Percentiles rank a stretch among this genome's conserved stretches.
Conservation (phyloP, 805 yeast species). For the Cyberlindnera meyerae region DNA sequence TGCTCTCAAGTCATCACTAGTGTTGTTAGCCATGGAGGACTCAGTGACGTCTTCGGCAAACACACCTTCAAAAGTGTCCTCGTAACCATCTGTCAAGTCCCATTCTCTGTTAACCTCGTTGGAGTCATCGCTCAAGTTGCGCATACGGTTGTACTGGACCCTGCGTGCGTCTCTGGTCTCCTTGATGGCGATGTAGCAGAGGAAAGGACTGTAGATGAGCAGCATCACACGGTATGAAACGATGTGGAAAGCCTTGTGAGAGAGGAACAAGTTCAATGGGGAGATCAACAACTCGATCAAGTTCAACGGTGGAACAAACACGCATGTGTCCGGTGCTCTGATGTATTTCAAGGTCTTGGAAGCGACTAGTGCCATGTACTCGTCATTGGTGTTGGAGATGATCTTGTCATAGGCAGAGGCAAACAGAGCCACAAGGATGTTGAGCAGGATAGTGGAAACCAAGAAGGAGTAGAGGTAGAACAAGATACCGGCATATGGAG, state of each 20-base stretch:
- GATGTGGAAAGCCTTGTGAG: constrained; percentile 28
- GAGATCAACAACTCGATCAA: constrained; percentile 56
- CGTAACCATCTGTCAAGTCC: constrained; percentile 76
- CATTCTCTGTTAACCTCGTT: constrained; percentile 75
- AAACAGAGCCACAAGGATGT: constrained; percentile 79
- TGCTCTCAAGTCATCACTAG: constrained; percentile 36
- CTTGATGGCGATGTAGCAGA: constrained; percentile 52
- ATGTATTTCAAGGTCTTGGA: constrained; percentile 79
- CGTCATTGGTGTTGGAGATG: constrained; percentile 78
- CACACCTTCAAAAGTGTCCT: constrained; percentile 30
- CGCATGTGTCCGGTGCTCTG: constrained; percentile 83
- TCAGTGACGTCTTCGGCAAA: constrained; percentile 26
- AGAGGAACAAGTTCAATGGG: constrained; percentile 40
- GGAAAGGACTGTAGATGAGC: constrained; percentile 62
- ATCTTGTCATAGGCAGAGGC: constrained; percentile 80
- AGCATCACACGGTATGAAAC: constrained; percentile 58
- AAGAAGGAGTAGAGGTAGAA: constrained; percentile 76
- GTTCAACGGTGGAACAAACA: constrained; percentile 82
- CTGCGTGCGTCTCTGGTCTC: constrained; percentile 68
- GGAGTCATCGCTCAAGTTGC: constrained; percentile 68
- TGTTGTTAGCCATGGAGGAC: constrained; percentile 24
- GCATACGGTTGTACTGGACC: constrained; percentile 63
- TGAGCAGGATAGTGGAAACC: constrained; percentile 69
- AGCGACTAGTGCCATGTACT: constrained; percentile 78
- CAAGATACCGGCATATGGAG: constrained; percentile 79